Evolutionary conservation across 768 basidiomycete genomes (phyloP), one percentile per base, ranked within the genome.

Genomic region (Mycena rosella): DNA sequence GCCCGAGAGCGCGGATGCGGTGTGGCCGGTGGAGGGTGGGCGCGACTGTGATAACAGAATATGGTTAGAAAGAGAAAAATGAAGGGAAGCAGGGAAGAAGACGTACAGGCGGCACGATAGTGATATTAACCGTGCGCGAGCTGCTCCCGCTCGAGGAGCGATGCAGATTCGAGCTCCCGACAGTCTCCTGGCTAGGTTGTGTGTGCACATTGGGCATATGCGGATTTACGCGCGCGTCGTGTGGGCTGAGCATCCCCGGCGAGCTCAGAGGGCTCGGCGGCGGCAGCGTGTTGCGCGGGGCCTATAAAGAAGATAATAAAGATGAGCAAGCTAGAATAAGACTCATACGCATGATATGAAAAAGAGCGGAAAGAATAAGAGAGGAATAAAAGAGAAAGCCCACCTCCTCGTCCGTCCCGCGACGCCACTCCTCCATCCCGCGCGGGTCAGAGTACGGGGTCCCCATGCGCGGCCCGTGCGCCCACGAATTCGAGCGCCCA

Each of bases 161-260:
- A 18, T 32, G 64, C 48, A 67, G 40, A 27, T 56, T 24, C 30
- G 56, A n/a, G n/a, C n/a, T 30, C 30, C 42, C 38, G 32, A 59
- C 26, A 40, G 56, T 63, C 44, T 68, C 49, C 51, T 53, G 67
- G 26, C 60, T 68, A 9, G 47, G 51, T n/a, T 48, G 61, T 3
- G 20, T 1, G 14, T 48, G 61, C n/a, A 58, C 30, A 36, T 62
- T 61, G 17, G 51, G 47, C 47, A n/a, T n/a, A n/a, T n/a, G n/a
- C n/a, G n/a, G n/a, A n/a, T n/a, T n/a, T 15, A 18, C 15, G 38
- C 11, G 18, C 27, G 55, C 26, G 22, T 57, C 60, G 15, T 32
- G 58, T 6, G 66, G 67, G 58, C 67, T 68, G 34, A 68, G 62
- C 62, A 68, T 15, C 26, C 51, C 58, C 17, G 67, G 62, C 30